Evolutionary conservation across 371 early-diverging fungal species (phyloP), one percentile per base, ranked within the genome.

Genomic region (Mortierella sp.): DNA sequence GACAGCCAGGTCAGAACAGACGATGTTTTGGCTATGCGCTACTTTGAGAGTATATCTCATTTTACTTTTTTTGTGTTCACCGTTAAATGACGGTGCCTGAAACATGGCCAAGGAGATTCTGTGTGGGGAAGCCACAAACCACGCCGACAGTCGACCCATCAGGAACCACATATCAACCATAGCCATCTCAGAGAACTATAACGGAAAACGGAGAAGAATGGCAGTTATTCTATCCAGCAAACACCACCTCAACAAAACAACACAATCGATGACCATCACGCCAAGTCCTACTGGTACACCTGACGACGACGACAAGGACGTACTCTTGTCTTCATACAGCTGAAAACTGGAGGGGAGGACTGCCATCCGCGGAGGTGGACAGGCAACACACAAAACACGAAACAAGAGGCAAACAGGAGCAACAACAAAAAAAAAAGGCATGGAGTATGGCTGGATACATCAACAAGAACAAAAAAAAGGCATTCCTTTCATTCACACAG

Each of bases 31-130:
- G n/a, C n/a, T n/a, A n/a, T n/a, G n/a, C n/a, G n/a, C n/a, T n/a
- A n/a, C n/a, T n/a, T n/a, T n/a, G n/a, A n/a, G n/a, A n/a, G n/a
- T n/a, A n/a, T n/a, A n/a, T 31, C 19, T 55, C 31, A 55, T 31
- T 31, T 55, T n/a, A n/a, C n/a, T n/a, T 55, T 11, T 2, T 53
- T 48, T 16, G 37, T 29, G 39, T 48, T 48, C 55, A 55, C 55
- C n/a, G 1, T 45, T 8, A 29, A 44, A 66, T 66, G 40, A 66
- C 45, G 41, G 66, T 45, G 66, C 34, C 66, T 64, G 64, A 45
- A 61, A 64, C 41, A 48, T 71, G 73, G 45, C 66, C 44, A 71
- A 71, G 44, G 61, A 64, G 41, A 64, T 68, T 66, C 11, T 14
- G 45, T 26, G 66, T 37, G 14, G 52, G 34, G 37, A 34, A n/a